phyloP scores from a whole-genome alignment of 768 basidiomycete genomes.

The Termitomyces sp. region DNA sequence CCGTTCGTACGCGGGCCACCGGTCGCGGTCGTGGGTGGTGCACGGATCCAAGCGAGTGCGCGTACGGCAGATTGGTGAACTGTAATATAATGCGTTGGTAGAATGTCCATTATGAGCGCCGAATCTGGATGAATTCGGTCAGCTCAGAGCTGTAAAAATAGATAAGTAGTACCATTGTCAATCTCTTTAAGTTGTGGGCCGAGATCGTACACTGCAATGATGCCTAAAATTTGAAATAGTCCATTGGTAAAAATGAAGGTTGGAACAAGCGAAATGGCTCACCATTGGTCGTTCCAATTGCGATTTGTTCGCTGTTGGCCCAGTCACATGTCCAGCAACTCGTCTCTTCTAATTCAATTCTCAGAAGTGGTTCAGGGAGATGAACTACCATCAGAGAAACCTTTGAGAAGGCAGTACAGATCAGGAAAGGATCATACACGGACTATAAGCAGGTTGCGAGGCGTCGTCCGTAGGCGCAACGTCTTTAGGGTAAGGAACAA shows the following conservation, averaged over 20 bases:
- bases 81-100: slow-evolving; percentile 70
- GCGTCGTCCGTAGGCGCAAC: slow-evolving; percentile 26
- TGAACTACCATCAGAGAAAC: slow-evolving; percentile 38
- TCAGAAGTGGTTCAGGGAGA: slow-evolving; percentile 60
- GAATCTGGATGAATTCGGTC: slow-evolving; percentile 17
- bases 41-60: slow-evolving; percentile 69
- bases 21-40: slow-evolving; percentile 50
- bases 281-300: slow-evolving; percentile 87
- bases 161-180: slow-evolving; percentile 27
- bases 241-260: slow-evolving; percentile 57
- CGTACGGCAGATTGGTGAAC: slow-evolving; percentile 82
- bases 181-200: slow-evolving; percentile 36
- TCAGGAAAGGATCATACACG: slow-evolving; percentile 14
- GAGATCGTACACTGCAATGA: slow-evolving; percentile 57
- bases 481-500: slow-evolving; percentile 75
- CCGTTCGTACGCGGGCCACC: slow-evolving; percentile 44
- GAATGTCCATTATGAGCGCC: slow-evolving; percentile 34
- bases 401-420: neutral
- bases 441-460: slow-evolving; percentile 47
- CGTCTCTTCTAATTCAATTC: slow-evolving; percentile 73
- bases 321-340: slow-evolving; percentile 84
- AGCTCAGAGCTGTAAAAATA: neutral
- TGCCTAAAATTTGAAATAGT: slow-evolving; percentile 52
- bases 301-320: slow-evolving; percentile 82
- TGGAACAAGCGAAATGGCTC: neutral